Evolutionary conservation across 23 red algal species (phyloP), one percentile per base, ranked within the genome.

Genomic region (Gracilariopsis chorda): DNA sequence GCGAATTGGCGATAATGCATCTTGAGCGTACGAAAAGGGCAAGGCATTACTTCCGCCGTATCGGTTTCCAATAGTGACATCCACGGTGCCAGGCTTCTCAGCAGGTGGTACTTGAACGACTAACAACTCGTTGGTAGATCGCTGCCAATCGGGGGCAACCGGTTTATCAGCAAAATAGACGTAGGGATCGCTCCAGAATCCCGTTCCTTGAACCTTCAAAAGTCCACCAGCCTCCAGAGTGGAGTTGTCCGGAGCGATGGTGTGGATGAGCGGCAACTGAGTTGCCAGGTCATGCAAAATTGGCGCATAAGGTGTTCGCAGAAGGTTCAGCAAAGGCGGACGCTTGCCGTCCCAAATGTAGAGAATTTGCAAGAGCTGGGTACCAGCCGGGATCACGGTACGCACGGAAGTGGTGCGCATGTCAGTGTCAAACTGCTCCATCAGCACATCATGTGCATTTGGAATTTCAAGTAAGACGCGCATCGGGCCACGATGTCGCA

Each of bases 1-100:
- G 1, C 63, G 52, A 37, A 92, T 57, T 23, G 88, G 88, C 39
- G 77, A 51, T 4, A 83, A 36, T 6, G 58, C 88, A 74, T 61
- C 56, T 12, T 56, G 29, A 2, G 78, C 21, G 47, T 82, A 92
- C 13, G 44, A 46, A 73, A 92, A 92, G 7, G 77, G 44, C 6
- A 92, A 55, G 14, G 78, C 25, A 62, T 92, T 92, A 43, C 82
- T 86, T 7, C 82, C 82, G 39, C 82, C 82, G 4, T 68, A 53
- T 1, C 60, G 60, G 55, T 86, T 86, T 0, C 82, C 82, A 29
- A 86, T 48, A 2, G 58, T 86, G 10, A 86, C 82, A 27, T 86
- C 32, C 25, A 86, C 82, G 30, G 62, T 51, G 6, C 62, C 62
- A n/a, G 82, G 60, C 43, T 86, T 51, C 40, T 86, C 36, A 8